phyloP scores from a whole-genome alignment of 495 filamentous ascomycete species.

The Trichocladium uniseriatum region DNA sequence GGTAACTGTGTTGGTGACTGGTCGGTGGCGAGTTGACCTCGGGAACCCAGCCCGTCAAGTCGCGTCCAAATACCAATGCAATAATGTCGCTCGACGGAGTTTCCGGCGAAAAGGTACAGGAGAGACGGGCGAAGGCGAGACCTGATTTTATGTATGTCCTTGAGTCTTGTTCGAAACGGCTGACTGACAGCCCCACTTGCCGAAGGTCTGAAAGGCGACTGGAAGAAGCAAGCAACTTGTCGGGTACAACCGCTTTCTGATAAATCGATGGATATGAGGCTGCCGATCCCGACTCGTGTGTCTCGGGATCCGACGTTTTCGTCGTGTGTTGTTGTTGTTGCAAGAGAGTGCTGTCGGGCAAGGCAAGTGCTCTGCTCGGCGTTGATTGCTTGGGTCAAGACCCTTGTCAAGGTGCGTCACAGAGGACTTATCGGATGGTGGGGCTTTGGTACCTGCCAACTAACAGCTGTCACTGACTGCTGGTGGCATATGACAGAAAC shows the following conservation, averaged over 20 bases:
- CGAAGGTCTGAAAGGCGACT: no score
- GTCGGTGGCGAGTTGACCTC: not conserved
- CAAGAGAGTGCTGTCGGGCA: not conserved
- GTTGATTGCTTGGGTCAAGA: not conserved
- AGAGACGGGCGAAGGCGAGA: no score
- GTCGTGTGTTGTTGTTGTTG: not conserved
- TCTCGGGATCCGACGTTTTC: not conserved
- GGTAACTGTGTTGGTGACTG: slow-evolving; percentile 37
- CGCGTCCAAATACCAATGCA: not conserved
- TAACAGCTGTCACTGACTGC: no score
- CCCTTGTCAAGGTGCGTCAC: not conserved
- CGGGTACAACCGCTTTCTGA: no score
- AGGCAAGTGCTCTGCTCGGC: not conserved
- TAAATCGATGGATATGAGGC: no score
- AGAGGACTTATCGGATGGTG: not conserved
- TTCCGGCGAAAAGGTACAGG: not conserved
- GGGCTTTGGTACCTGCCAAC: no score
- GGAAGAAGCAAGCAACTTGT: no score
- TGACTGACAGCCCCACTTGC: no score
- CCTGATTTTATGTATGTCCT: no score
- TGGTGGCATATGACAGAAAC: no score
- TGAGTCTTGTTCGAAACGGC: no score
- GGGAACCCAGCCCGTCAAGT: not conserved
- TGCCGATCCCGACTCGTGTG: no score
- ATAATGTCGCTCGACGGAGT: not conserved